These are phyloP conservation scores for Ogataea nitratoaversa DNA, from an alignment of 805 yeast genomes.

Conservation along the genomic window DNA sequence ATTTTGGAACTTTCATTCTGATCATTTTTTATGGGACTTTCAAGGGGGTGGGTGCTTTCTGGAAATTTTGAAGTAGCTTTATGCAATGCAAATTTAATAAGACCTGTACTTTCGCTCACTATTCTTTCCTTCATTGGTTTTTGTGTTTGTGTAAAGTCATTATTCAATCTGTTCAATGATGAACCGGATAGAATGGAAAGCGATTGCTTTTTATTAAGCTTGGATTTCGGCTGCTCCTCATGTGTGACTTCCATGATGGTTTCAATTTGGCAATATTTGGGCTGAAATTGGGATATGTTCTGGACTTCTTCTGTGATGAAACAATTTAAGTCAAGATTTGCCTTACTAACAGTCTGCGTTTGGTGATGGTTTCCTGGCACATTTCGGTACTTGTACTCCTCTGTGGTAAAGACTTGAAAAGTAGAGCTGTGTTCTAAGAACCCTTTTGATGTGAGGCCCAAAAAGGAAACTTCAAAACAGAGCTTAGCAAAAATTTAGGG, in stretches of 20 bases:
- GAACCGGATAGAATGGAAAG: slow-evolving; percentile 31
- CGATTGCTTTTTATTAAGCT: slow-evolving; percentile 28
- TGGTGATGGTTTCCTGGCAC: neutral
- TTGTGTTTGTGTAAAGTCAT: slow-evolving; percentile 3
- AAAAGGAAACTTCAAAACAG: slow-evolving; percentile 11
- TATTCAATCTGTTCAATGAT: slow-evolving; percentile 20
- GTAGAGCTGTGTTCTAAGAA: neutral
- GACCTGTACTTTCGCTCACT: slow-evolving; percentile 48
- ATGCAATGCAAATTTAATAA: slow-evolving; percentile 39
- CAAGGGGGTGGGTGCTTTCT: neutral
- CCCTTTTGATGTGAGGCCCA: neutral
- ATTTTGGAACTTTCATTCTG: neutral
- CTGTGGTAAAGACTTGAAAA: too few relatives aligned
- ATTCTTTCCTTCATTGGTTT: slow-evolving; percentile 36
- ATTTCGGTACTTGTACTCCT: too few relatives aligned
- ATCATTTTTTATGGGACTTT: neutral
- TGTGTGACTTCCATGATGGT: neutral
- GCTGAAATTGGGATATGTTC: too few relatives aligned
- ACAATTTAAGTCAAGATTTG: neutral
- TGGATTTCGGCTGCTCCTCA: neutral
- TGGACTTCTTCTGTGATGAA: neutral
- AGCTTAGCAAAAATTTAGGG: neutral
- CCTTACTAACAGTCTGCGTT: neutral
- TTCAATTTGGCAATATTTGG: neutral
- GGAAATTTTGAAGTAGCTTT: slow-evolving; percentile 5